Base-by-base conservation (phyloP, 352 stramenopile species). In the Phytophthora rubi region DNA sequence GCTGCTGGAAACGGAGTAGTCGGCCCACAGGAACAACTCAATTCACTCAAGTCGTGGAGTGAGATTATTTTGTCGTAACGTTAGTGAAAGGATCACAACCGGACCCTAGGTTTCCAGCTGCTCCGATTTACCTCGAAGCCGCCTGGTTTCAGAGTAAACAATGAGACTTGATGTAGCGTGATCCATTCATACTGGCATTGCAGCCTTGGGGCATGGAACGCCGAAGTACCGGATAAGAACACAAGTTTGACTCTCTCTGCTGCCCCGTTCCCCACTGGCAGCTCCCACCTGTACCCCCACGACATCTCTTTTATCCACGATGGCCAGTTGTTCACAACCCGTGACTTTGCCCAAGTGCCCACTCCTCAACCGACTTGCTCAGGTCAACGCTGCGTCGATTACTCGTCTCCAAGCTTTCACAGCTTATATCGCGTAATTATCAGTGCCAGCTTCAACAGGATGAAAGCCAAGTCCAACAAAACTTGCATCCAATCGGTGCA, bases 401-500 rank as follows among this genome's bases (percentile, higher is more conserved):
- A 12, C 21, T 37, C 39, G 56, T 59, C 16, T 60, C 47, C 45
- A 21, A n/a, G 30, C 10, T 56, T 33, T 2, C n/a, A 18, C 18
- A 45, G 28, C n/a, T 42, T 13, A 35, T 12, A 18, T 10, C 28
- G 37, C 37, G 37, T 15, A 15, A 15, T 28, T 8, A 45, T 39
- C 45, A 37, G 56, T 12, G 44, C 45, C 56, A 54, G 13, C 52
- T 32, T 16, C 23, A 21, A 7, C n/a, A 4, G 23, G 21, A 66
- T 35, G 30, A 65, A 71, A 45, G 35, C 8, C 37, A 13, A 69
- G 28, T 18, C 42, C 53, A 56, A 63, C 32, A 75, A 66, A 30
- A 54, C 53, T 4, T 77, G 59, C 35, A 6, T 73, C 6, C 65
- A 69, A 44, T 28, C 18, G 2, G 44, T 67, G 3, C 65, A 70